Evolutionary conservation across 1,284 basidiomycete genomes (phyloP).

Genomic region (Malassezia sp.): DNA sequence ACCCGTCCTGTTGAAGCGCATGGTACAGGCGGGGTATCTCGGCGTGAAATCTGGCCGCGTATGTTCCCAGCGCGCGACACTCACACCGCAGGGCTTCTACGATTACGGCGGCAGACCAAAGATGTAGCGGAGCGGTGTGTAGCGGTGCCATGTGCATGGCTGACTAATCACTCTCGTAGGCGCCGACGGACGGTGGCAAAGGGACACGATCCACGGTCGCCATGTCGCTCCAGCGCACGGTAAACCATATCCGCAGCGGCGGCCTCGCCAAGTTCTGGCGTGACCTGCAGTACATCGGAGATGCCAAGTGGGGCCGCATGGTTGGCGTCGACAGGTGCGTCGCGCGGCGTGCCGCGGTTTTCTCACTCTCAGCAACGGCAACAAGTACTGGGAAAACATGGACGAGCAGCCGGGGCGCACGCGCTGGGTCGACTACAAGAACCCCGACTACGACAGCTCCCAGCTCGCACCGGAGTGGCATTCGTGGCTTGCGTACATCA

Average conservation of each 20-base stretch:
- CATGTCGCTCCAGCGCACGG: slow-evolving; percentile 42
- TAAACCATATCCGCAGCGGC: slow-evolving; percentile 35
- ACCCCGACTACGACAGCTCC: slow-evolving; percentile 35
- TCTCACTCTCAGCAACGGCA: slow-evolving; percentile 25
- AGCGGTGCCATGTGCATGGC: background rate
- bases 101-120: slow-evolving; percentile 24
- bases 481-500: slow-evolving; percentile 40
- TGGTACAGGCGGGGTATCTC: slow-evolving; percentile 92
- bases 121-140: too few relatives aligned
- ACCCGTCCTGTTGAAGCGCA: slow-evolving; percentile 72
- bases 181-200: background rate
- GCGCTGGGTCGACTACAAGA: slow-evolving; percentile 42
- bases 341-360: background rate
- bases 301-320: slow-evolving; percentile 41
- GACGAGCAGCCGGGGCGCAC: slow-evolving; percentile 37
- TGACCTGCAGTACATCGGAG: slow-evolving; percentile 43
- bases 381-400: slow-evolving; percentile 45
- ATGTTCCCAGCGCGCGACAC: slow-evolving; percentile 5
- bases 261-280: slow-evolving; percentile 40
- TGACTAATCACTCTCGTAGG: background rate
- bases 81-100: slow-evolving; percentile 32
- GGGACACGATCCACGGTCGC: background rate
- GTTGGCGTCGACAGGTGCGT: slow-evolving; percentile 39
- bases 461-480: slow-evolving; percentile 44
- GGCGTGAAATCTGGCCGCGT: slow-evolving; percentile 62